A percentile compares a stretch with the other conserved stretches of the same genome.
phyloP scores from a whole-genome alignment of 768 basidiomycete genomes.

The Kwoniella sp. region DNA sequence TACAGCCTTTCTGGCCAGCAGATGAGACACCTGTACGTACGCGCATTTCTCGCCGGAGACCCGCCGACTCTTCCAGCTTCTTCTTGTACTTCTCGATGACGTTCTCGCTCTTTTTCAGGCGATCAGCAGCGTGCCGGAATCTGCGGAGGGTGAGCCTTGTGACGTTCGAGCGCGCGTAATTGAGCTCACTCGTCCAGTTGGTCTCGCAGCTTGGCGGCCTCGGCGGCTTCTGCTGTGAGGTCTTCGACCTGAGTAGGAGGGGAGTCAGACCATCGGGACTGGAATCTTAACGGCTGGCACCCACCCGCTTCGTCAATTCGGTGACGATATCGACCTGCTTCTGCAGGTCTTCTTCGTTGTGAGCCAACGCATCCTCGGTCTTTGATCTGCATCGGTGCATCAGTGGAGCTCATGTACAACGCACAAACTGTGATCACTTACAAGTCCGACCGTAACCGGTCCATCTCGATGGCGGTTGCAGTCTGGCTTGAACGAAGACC shows the following conservation, averaged over 20 bases:
- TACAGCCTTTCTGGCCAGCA: background rate
- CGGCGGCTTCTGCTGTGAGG: slow-evolving; percentile 69
- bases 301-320: slow-evolving; percentile 66
- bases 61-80: slow-evolving; percentile 91
- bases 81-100: slow-evolving; percentile 99
- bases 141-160: slow-evolving; percentile 51
- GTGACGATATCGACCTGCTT: slow-evolving; percentile 65
- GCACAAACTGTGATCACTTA: slow-evolving; percentile 54
- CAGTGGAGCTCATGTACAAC: background rate
- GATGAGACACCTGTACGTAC: too few relatives aligned
- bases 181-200: slow-evolving; percentile 81
- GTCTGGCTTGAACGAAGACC: slow-evolving; percentile 66
- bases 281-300: slow-evolving; percentile 4
- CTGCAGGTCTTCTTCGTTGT: slow-evolving; percentile 76
- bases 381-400: slow-evolving; percentile 62
- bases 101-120: slow-evolving; percentile 87
- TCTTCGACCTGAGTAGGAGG: slow-evolving; percentile 59
- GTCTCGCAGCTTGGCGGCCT: slow-evolving; percentile 77
- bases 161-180: background rate
- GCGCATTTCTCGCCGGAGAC: slow-evolving; percentile 53
- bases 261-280: background rate
- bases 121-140: slow-evolving; percentile 87
- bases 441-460: slow-evolving; percentile 75
- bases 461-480: slow-evolving; percentile 74
- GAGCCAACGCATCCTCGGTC: slow-evolving; percentile 84